Evolutionary conservation across 2,329 filamentous ascomycete genomes (phyloP), one percentile per base, ranked within the genome.

Genomic region (Ascosphaera apis): DNA sequence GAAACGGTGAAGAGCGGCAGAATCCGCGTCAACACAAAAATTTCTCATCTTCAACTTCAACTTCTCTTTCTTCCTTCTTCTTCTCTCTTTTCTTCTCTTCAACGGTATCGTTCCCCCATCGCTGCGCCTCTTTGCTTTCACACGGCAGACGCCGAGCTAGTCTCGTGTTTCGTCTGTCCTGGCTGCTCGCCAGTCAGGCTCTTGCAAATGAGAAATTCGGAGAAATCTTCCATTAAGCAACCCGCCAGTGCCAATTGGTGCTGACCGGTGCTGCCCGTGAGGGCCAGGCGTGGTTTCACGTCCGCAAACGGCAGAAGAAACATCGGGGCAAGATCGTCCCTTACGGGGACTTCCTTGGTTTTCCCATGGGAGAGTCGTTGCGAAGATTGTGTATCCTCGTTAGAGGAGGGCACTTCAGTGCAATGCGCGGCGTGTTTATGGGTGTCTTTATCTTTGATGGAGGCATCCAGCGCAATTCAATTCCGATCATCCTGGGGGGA

Each of bases 121-220:
- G 80, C 79, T 78, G 78, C 77, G 77, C 84, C 84, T 84, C 79
- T 81, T 83, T 84, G 79, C 79, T 76, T 76, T 30, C 76, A 79
- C 69, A 71, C 56, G 69, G 62, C 67, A 80, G 63, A 64, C 47
- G 50, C 31, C 37, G 32, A 36, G 31, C 19, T 33, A 35, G 12
- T 18, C 33, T n/a, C 40, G 40, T 42, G 34, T 33, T 17, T 8
- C 9, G 11, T 39, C 36, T 41, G 36, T 44, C 35, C 34, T 37
- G 25, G 39, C 21, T 34, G 31, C 36, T 31, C 42, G 39, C 36
- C 39, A 35, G 40, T 42, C 37, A 37, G 15, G 8, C 11, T 28
- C 43, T 57, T 61, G 80, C 81, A 84, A 82, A 82, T 84, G 80
- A 82, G 80, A 88, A 88, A 88, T 86, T 88, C 80, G 80, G 81